Evolutionary conservation across 2,329 filamentous ascomycete species (phyloP), one percentile per base, ranked within the genome.

Genomic region (Akanthomyces uredinophilus): DNA sequence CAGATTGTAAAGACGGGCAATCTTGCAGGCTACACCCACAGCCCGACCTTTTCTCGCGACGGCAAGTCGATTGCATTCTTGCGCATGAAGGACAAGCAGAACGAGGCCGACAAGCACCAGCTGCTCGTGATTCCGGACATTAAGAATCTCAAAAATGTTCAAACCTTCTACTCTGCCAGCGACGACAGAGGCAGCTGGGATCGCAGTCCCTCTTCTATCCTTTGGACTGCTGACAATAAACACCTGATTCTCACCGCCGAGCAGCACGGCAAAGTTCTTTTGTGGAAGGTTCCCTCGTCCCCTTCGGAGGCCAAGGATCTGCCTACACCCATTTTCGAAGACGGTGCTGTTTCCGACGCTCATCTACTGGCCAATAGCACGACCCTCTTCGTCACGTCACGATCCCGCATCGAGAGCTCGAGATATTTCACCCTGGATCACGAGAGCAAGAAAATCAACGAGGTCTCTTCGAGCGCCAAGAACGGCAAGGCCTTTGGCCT

Each of bases 191-290:
- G 87, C 1, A 78, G 73, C 20, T 88, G 86, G 85, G 85, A 88
- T 67, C 70, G 78, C 24, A 80, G 81, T 49, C 85, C 86, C 0
- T 84, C 86, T 22, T 73, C 73, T 65, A 79, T 86, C 49, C 69
- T 79, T 6, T 88, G 85, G 84, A 82, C 81, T 65, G 73, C 76
- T 44, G 82, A 86, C 64, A 83, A 88, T 61, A 78, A 82, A 63
- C 81, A 83, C 56, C 74, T 96, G 5, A 90, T 89, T 68, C 82
- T 93, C n/a, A 84, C 85, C 1, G 90, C 89, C 4, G 91, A 96
- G 72, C 84, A 89, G 60, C 75, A 84, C 44, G 92, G 87, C 1
- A 81, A 83, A 51, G 78, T 78, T 10, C 78, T 85, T 54, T 77
- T 91, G 0, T 92, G 84, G 78, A 83, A 77, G 62, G 75, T 90